Percentiles rank a stretch among this genome's conserved stretches.
Evolutionary conservation across 768 basidiomycete species (phyloP).

Genomic region (Boletus pseudo-olivaceus): DNA sequence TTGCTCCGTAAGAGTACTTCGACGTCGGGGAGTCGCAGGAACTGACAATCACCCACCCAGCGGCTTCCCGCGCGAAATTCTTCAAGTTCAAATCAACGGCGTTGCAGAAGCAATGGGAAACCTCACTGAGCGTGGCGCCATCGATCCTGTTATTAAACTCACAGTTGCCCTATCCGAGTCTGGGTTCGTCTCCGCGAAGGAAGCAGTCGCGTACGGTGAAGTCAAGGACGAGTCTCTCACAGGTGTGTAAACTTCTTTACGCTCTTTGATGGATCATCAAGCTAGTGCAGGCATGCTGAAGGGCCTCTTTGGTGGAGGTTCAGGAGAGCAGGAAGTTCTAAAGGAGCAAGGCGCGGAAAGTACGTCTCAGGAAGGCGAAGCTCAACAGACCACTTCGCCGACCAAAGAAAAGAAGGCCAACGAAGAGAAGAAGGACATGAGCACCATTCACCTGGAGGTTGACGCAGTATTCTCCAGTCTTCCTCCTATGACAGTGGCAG

Average conservation of each 20-base stretch:
- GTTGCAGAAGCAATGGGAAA: conserved; percentile 76
- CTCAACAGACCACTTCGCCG: conserved; percentile 25
- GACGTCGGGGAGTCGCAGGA: neutral
- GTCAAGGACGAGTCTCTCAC: conserved; percentile 77
- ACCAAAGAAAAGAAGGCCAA: conserved; percentile 37
- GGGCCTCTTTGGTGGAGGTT: conserved; percentile 72
- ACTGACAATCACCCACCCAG: conserved; percentile 33
- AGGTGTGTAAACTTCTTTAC: conserved; percentile 40
- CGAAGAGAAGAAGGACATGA: conserved; percentile 38
- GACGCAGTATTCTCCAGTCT: conserved; percentile 58
- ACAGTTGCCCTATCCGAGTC: conserved; percentile 82
- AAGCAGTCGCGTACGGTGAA: conserved; percentile 77
- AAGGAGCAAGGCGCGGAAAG: conserved; percentile 24
- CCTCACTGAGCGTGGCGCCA: conserved; percentile 75
- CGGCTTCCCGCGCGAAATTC: conserved; percentile 69
- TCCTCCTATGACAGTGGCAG: conserved; percentile 69
- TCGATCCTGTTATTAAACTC: conserved; percentile 84
- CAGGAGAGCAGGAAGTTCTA: conserved; percentile 33
- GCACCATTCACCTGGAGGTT: conserved; percentile 67
- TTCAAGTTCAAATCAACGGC: conserved; percentile 69
- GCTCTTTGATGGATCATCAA: conserved; percentile 9
- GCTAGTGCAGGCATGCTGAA: conserved; percentile 70
- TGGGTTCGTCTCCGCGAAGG: conserved; percentile 77
- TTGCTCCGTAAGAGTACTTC: conserved; percentile 50
- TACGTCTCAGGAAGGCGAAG: conserved; percentile 29